Base-by-base conservation (phyloP, 1,139 yeast species). In the Ashbya aceris region DNA sequence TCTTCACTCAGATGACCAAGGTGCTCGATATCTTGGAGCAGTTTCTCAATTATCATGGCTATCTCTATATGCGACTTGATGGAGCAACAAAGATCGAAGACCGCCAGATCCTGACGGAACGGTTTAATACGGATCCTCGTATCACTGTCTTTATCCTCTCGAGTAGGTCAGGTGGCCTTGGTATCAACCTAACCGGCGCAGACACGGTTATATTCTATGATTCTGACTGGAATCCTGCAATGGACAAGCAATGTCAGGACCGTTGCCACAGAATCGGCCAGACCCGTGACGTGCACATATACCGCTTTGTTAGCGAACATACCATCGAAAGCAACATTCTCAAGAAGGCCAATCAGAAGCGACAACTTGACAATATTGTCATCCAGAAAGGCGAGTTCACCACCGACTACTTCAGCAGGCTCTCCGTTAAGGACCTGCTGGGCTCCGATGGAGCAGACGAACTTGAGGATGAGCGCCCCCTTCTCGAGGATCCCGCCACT, bases 201-300 rank as follows among this genome's bases (percentile, higher is more conserved):
- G 98, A 93, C 58, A 91, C 98, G 0, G 99, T 93, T 38, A 87
- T 93, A n/a, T 93, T 93, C 63, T 93, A 93, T 61, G 99, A 93
- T 64, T 87, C 96, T 2, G 99, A 93, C 66, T 93, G 99, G 99
- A 93, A 93, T 60, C 99, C 99, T 2, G 95, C 97, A 1, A 93
- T 93, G 97, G 99, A 93, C 64, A 86, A 87, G 59, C 99, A 93
- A 64, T 93, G 98, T 67, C 98, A 93, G 64, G 99, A 93, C 66
- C 79, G 99, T 62, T 91, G 98, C 67, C 99, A 93, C 64, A 82
- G 99, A 69, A 93, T 93, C 60, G 99, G 99, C 3, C 99, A 93
- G 61, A 86, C 95, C 17, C 74, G 98, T 53, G 98, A 93, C 60
- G 99, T 93, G 31, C 98, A 93, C 60, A 91, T 93, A 43, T 93